Evolutionary conservation across 768 basidiomycete species (phyloP).

Genomic region (Mycena olivaceomarginata): DNA sequence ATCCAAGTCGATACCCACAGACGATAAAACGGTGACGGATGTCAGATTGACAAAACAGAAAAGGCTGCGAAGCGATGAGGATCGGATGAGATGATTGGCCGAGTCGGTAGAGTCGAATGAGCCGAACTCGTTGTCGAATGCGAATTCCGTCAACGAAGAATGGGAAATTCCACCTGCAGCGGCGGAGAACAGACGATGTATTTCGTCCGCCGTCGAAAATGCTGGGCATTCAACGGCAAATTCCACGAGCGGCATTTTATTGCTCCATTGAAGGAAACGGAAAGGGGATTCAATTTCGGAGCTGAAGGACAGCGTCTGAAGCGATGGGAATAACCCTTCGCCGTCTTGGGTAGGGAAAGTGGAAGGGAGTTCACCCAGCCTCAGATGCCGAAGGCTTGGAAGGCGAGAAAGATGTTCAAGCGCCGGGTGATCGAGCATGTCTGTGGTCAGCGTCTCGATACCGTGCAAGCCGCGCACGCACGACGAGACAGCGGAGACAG

Average conservation of each 20-base stretch:
- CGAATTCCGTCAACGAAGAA: background rate
- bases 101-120: too few species aligned
- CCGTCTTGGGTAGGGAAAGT: background rate
- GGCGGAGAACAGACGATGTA: background rate
- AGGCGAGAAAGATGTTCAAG: slow-evolving; percentile 15
- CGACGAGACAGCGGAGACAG: slow-evolving; percentile 10
- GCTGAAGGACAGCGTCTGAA: slow-evolving; percentile 8
- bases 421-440: too few species aligned
- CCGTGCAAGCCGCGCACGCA: too few species aligned
- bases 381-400: slow-evolving; percentile 1
- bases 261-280: slow-evolving; percentile 18
- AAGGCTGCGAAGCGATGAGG: too few species aligned
- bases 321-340: background rate
- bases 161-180: background rate
- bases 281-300: slow-evolving; percentile 4
- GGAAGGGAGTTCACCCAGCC: slow-evolving; percentile 1
- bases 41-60: slow-evolving; percentile 26
- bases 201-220: slow-evolving; percentile 3
- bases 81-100: too few species aligned
- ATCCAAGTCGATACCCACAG: slow-evolving; percentile 10
- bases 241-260: background rate
- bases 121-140: too few species aligned
- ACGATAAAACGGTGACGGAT: background rate
- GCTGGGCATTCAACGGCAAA: slow-evolving; percentile 2
- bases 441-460: too few species aligned